phyloP scores from a whole-genome alignment of 768 basidiomycete species.

The Pulveroboletus frians region DNA sequence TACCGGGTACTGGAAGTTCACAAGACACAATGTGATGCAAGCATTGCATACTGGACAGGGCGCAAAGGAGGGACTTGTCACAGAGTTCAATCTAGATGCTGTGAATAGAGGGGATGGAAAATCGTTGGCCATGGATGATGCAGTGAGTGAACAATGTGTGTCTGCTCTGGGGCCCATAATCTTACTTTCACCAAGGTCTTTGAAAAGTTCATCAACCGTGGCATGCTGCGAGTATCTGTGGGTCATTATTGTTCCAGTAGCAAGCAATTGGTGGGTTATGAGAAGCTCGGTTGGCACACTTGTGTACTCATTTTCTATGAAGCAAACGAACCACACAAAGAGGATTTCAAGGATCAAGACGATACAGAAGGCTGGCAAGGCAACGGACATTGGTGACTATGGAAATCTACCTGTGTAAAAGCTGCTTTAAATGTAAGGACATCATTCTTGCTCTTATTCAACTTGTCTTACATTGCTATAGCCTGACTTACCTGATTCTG shows the following conservation, averaged over 20 bases:
- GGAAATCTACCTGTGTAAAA: conserved; percentile 83
- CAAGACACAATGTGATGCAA: conserved; percentile 70
- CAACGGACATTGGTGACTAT: conserved; percentile 70
- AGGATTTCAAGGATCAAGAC: conserved; percentile 41
- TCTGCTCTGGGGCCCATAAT: background rate
- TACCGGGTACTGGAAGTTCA: conserved; percentile 82
- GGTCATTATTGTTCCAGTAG: conserved; percentile 76
- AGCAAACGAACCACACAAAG: conserved; percentile 48
- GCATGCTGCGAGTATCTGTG: conserved; percentile 86
- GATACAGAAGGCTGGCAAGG: conserved; percentile 57
- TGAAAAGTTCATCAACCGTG: conserved; percentile 82
- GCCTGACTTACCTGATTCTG: conserved; percentile 61
- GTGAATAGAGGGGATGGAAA: conserved; percentile 53
- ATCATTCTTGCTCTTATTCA: background rate
- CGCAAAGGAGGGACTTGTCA: conserved; percentile 48
- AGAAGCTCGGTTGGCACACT: background rate
- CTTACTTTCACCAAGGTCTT: conserved; percentile 48
- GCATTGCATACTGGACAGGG: conserved; percentile 45
- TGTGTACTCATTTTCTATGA: conserved; percentile 32
- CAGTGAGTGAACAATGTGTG: conserved; percentile 41
- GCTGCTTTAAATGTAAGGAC: conserved; percentile 67
- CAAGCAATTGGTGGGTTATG: conserved; percentile 53
- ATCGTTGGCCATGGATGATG: conserved; percentile 69
- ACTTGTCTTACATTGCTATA: conserved; percentile 18
- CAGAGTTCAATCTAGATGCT: conserved; percentile 79